These are phyloP conservation scores for Ceratobasidium papillatum DNA, from an alignment of 1,284 basidiomycete genomes.

Conservation along the genomic window DNA sequence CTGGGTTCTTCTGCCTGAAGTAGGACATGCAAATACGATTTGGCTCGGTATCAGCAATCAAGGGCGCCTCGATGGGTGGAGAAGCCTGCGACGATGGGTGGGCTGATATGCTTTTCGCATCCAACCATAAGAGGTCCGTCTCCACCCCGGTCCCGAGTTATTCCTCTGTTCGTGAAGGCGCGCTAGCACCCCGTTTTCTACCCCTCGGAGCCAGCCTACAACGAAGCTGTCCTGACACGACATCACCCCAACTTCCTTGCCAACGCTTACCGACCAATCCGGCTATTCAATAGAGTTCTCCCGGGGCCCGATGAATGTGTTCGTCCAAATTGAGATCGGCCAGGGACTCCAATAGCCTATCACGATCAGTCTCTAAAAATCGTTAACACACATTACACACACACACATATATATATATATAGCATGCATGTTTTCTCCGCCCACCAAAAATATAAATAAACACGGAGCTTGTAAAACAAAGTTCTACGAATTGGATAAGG, in stretches of 20 bases:
- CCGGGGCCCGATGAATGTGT: not conserved
- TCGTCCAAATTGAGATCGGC: not conserved
- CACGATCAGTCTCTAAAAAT: not conserved
- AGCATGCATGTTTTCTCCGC: too few species aligned
- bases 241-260: not conserved
- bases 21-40: not conserved
- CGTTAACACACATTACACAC: too few species aligned
- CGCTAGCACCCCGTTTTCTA: not conserved
- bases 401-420: too few species aligned
- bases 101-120: constrained; percentile 8
- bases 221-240: too few species aligned
- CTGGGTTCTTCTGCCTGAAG: not conserved
- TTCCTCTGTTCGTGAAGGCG: not conserved
- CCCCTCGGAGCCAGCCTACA: not conserved
- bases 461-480: too few species aligned
- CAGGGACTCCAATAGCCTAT: not conserved
- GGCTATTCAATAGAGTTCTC: constrained; percentile 3
- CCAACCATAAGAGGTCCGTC: not conserved
- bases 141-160: not conserved
- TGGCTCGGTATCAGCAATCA: not conserved
- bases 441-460: too few species aligned
- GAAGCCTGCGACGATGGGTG: not conserved
- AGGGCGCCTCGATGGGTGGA: not conserved
- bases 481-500: not conserved
- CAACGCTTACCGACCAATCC: not conserved